phyloP scores from a whole-genome alignment of 1,284 basidiomycete genomes.

The Irpex rosettiformis region DNA sequence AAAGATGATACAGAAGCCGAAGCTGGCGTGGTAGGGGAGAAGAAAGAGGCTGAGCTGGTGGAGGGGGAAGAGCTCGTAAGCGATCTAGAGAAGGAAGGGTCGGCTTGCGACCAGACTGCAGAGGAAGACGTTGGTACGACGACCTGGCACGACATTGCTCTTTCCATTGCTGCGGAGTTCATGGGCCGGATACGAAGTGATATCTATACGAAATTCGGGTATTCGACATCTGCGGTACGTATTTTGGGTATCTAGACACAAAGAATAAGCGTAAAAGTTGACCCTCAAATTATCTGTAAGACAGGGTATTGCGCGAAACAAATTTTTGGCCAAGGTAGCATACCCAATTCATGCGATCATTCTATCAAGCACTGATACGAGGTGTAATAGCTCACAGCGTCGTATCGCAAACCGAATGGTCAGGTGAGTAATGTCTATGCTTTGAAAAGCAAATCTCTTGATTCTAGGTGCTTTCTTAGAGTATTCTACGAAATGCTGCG shows the following conservation, averaged over 20 bases:
- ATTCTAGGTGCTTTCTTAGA: too few species aligned
- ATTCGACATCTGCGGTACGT: slow-evolving; percentile 88
- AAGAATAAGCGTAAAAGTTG: background rate
- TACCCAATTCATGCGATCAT: slow-evolving; percentile 7
- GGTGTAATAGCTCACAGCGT: slow-evolving; percentile 68
- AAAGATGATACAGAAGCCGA: slow-evolving; percentile 14
- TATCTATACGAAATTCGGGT: slow-evolving; percentile 75
- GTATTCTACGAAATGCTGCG: slow-evolving; percentile 77
- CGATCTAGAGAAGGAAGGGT: slow-evolving; percentile 18
- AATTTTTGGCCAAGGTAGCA: slow-evolving; percentile 93
- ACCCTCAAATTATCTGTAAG: background rate
- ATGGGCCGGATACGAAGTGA: slow-evolving; percentile 77
- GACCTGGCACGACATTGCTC: slow-evolving; percentile 91
- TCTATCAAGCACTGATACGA: background rate
- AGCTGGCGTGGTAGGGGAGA: slow-evolving; percentile 1
- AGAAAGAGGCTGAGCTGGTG: slow-evolving; percentile 13
- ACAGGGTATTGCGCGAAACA: slow-evolving; percentile 90
- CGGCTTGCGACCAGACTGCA: slow-evolving; percentile 5
- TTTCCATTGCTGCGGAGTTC: slow-evolving; percentile 86
- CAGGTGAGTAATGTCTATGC: slow-evolving; percentile 48
- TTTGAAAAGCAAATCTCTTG: too few species aligned
- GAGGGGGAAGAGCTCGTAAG: background rate
- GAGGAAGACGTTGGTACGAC: slow-evolving; percentile 33
- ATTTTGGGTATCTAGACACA: background rate
- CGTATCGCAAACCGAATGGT: slow-evolving; percentile 85